phyloP scores from a whole-genome alignment of 2,329 filamentous ascomycete genomes.

The Acrodontium crateriforme region DNA sequence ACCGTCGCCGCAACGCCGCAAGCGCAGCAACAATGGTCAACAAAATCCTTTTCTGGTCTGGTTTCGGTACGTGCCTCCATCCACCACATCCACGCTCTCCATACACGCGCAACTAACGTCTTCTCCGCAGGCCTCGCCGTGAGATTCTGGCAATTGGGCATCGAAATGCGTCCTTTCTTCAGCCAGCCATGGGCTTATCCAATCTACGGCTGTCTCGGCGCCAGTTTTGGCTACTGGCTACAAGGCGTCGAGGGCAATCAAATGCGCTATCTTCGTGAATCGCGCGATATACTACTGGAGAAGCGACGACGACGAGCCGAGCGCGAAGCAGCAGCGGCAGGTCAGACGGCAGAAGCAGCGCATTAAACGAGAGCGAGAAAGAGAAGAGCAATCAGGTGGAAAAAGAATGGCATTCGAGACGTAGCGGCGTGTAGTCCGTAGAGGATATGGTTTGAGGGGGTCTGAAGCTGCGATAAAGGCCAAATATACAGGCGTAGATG shows the following conservation, averaged over 20 bases:
- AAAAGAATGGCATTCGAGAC: too few species aligned
- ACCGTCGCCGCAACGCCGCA: not conserved
- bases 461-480: too few species aligned
- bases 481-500: too few species aligned
- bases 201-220: conserved; percentile 70
- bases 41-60: conserved; percentile 67
- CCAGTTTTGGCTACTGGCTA: conserved; percentile 93
- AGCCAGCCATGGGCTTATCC: conserved; percentile 79
- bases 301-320: conserved; percentile 72
- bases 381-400: too few species aligned
- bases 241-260: conserved; percentile 79
- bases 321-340: too few species aligned
- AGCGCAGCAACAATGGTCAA: conserved; percentile 32
- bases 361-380: too few species aligned
- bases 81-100: conserved; percentile 1
- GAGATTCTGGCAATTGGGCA: conserved; percentile 91
- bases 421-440: too few species aligned
- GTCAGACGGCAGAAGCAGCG: too few species aligned
- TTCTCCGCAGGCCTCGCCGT: conserved; percentile 63
- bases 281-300: conserved; percentile 69
- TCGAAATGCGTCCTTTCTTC: conserved; percentile 96
- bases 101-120: conserved; percentile 7
- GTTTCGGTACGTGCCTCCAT: conserved; percentile 65
- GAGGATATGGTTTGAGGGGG: too few species aligned
- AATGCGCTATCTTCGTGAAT: conserved; percentile 58